These are phyloP conservation scores for Hymenoscyphus scutula DNA, from an alignment of 2,329 filamentous ascomycete genomes.

Conservation along the genomic window DNA sequence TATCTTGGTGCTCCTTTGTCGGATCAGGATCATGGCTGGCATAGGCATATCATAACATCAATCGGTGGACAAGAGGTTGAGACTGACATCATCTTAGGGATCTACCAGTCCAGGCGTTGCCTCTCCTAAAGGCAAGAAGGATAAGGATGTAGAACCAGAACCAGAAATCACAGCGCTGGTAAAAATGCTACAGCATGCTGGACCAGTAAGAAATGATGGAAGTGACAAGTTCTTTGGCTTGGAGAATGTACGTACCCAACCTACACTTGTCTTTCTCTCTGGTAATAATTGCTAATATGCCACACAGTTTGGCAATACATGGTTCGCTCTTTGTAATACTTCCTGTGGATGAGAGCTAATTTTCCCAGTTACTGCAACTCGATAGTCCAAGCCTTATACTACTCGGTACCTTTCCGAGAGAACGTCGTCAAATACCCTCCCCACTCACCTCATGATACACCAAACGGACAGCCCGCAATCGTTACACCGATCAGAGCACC, in stretches of 20 bases:
- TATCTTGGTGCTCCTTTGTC: background rate
- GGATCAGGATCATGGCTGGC: background rate
- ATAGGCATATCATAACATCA: no score
- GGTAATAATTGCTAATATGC: conserved; percentile 28
- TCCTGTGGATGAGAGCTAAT: conserved; percentile 30
- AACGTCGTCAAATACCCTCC: conserved; percentile 89
- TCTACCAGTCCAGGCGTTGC: conserved; percentile 24
- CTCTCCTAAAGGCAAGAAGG: conserved; percentile 32
- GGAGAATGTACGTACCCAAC: conserved; percentile 81
- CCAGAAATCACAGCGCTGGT: conserved; percentile 61
- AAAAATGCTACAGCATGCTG: conserved; percentile 78
- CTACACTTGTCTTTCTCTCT: background rate
- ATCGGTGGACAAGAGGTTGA: background rate
- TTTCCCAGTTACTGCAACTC: conserved; percentile 88
- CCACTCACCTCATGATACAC: conserved; percentile 65
- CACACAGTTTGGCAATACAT: conserved; percentile 89
- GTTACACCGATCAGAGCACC: conserved; percentile 56
- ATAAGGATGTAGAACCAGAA: conserved; percentile 36
- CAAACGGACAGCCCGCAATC: conserved; percentile 59
- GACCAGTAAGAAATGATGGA: conserved; percentile 78
- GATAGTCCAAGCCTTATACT: conserved; percentile 95
- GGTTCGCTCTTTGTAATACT: conserved; percentile 48
- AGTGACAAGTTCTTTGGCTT: conserved; percentile 98
- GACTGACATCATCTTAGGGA: conserved; percentile 24
- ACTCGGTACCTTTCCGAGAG: conserved; percentile 90